A percentile compares a stretch with the other conserved stretches of the same genome.
Conservation (phyloP, 352 stramenopile genomes). For the Pythium biforme region DNA sequence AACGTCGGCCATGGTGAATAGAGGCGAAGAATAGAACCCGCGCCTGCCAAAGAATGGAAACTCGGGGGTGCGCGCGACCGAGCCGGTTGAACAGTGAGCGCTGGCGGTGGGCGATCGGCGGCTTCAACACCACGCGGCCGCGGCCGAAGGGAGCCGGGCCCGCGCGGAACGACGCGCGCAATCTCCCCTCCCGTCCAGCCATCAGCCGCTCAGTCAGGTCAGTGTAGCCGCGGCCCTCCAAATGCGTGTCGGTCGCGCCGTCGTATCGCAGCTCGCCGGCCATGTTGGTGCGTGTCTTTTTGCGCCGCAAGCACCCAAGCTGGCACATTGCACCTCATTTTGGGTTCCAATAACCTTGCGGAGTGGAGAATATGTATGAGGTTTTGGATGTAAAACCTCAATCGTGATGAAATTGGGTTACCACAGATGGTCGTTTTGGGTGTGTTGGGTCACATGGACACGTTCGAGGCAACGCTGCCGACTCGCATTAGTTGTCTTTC, state of each 20-base stretch:
- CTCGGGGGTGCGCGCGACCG: neutral
- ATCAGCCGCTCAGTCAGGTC: neutral
- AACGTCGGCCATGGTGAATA: slow-evolving; percentile 15
- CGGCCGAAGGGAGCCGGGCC: neutral
- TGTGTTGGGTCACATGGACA: slow-evolving; percentile 1
- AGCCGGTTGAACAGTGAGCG: slow-evolving; percentile 19
- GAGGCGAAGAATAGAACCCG: neutral
- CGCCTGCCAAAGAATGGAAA: neutral
- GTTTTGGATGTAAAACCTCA: slow-evolving; percentile 4
- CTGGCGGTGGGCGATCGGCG: neutral
- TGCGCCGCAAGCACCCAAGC: neutral
- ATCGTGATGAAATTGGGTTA: neutral
- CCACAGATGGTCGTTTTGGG: neutral
- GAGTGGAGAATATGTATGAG: neutral
- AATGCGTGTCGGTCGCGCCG: slow-evolving; percentile 18
- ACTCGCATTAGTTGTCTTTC: neutral
- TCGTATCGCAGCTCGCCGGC: slow-evolving; percentile 12
- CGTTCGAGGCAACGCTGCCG: neutral
- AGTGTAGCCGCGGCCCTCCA: neutral
- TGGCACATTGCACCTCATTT: slow-evolving; percentile 3
- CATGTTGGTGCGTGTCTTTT: slow-evolving; percentile 24
- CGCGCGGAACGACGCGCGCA: slow-evolving; percentile 1
- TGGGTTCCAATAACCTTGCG: slow-evolving; percentile 5
- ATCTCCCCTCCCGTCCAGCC: slow-evolving; percentile 16
- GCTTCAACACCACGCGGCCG: slow-evolving; percentile 8